These are phyloP conservation scores for Syzygium syzygioides DNA, from an alignment of 441 rosid genomes.

Conservation along the genomic window DNA sequence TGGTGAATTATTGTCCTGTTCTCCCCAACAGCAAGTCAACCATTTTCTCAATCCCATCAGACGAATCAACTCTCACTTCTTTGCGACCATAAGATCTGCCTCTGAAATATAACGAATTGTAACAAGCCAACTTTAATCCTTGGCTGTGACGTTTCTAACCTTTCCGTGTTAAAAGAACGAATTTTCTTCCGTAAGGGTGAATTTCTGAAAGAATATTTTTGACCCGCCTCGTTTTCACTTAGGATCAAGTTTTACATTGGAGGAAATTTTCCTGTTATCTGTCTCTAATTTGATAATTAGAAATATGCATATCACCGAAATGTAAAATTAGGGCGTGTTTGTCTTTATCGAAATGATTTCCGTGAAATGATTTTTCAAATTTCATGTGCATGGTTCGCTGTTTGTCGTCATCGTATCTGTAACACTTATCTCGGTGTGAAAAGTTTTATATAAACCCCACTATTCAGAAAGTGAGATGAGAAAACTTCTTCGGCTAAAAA, in stretches of 20 bases:
- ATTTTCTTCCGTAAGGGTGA: not conserved
- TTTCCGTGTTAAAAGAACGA: not conserved
- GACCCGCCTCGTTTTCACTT: too few relatives aligned
- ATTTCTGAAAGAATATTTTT: not conserved
- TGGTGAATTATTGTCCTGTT: too few relatives aligned
- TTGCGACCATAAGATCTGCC: too few relatives aligned
- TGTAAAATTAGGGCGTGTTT: not conserved
- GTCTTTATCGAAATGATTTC: too few relatives aligned
- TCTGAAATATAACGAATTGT: too few relatives aligned
- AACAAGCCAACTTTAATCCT: too few relatives aligned
- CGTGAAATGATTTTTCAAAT: too few relatives aligned
- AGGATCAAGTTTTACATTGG: not conserved
- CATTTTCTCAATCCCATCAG: too few relatives aligned
- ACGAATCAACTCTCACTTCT: too few relatives aligned
- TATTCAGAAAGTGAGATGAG: not conserved
- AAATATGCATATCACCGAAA: not conserved
- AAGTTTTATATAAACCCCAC: not conserved
- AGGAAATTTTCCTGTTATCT: not conserved
- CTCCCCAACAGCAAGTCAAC: too few relatives aligned
- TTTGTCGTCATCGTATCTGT: not conserved
- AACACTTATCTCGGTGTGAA: not conserved
- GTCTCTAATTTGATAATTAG: not conserved
- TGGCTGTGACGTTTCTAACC: not conserved
- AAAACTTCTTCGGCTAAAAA: not conserved
- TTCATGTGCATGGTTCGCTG: too few relatives aligned